Evolutionary conservation across 1,284 basidiomycete genomes (phyloP).

Genomic region (Mrakiaceae sp.): DNA sequence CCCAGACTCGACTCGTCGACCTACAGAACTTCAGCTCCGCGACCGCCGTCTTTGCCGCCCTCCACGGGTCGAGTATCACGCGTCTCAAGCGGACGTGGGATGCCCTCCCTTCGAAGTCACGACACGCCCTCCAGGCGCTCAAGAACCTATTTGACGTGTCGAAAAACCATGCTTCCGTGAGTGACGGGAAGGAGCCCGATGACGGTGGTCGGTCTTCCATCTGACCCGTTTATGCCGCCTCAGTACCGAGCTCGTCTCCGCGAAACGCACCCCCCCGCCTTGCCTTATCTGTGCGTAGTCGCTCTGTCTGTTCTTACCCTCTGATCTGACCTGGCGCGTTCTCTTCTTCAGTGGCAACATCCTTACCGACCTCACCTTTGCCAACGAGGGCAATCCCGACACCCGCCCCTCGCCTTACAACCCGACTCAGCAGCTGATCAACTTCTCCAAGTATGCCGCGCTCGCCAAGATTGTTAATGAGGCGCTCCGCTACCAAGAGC

Average conservation of each 20-base stretch:
- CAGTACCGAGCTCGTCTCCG: slow-evolving; percentile 73
- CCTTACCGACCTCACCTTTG: slow-evolving; percentile 88
- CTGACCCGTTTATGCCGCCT: slow-evolving; percentile 22
- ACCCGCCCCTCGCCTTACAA: slow-evolving; percentile 66
- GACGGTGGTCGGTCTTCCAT: neutral
- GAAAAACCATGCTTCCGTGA: slow-evolving; percentile 62
- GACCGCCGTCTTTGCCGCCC: slow-evolving; percentile 88
- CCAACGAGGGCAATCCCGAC: slow-evolving; percentile 84
- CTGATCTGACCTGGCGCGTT: too few relatives aligned
- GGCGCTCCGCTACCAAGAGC: slow-evolving; percentile 84
- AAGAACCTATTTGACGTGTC: slow-evolving; percentile 78
- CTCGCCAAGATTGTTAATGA: slow-evolving; percentile 80
- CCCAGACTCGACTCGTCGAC: slow-evolving; percentile 31
- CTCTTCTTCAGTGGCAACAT: slow-evolving; percentile 51
- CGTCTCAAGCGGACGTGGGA: slow-evolving; percentile 89
- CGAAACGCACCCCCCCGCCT: slow-evolving; percentile 70
- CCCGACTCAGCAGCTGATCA: slow-evolving; percentile 69
- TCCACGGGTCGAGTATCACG: slow-evolving; percentile 88
- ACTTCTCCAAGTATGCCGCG: slow-evolving; percentile 91
- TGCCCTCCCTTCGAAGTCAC: slow-evolving; percentile 75
- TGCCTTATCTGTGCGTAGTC: slow-evolving; percentile 52
- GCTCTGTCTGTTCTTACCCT: too few relatives aligned
- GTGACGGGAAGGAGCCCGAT: neutral
- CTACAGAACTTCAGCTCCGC: slow-evolving; percentile 93
- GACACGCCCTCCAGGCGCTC: slow-evolving; percentile 62